Evolutionary conservation across 2,329 filamentous ascomycete genomes (phyloP).

Genomic region (Sarocladium brachiariae): DNA sequence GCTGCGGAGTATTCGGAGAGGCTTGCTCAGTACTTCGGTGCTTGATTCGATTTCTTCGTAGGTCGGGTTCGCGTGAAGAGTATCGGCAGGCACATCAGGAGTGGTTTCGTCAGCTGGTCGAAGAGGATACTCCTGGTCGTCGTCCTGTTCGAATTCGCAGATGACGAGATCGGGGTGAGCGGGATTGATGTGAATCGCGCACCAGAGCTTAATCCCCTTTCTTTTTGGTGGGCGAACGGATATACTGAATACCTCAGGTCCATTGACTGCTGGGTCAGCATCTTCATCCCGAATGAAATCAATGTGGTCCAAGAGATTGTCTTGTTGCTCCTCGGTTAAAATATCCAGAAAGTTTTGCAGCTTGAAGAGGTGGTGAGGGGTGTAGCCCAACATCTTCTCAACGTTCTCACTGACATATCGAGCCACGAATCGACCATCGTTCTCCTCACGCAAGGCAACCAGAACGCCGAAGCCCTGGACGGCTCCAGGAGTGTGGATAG

Average conservation of each 20-base stretch:
- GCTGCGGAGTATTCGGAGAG: slow-evolving; percentile 68
- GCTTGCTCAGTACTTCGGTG: slow-evolving; percentile 68
- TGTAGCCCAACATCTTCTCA: slow-evolving; percentile 65
- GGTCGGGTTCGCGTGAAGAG: slow-evolving; percentile 64
- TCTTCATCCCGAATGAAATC: slow-evolving; percentile 84
- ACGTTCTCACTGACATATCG: slow-evolving; percentile 80
- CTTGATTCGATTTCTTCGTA: slow-evolving; percentile 68
- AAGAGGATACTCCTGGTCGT: slow-evolving; percentile 63
- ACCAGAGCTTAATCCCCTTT: slow-evolving; percentile 69
- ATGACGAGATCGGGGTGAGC: slow-evolving; percentile 65
- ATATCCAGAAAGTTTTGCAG: slow-evolving; percentile 76
- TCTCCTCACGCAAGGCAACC: slow-evolving; percentile 65
- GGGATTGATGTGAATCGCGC: slow-evolving; percentile 72
- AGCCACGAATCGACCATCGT: slow-evolving; percentile 60
- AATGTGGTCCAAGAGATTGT: slow-evolving; percentile 77
- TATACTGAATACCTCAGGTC: slow-evolving; percentile 79
- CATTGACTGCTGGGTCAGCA: slow-evolving; percentile 65
- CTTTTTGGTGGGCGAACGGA: slow-evolving; percentile 56
- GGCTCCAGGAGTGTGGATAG: slow-evolving; percentile 80
- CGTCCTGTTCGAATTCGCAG: slow-evolving; percentile 83
- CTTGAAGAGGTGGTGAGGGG: slow-evolving; percentile 67
- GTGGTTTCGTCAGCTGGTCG: slow-evolving; percentile 53
- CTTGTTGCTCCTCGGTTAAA: slow-evolving; percentile 73
- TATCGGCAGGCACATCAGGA: slow-evolving; percentile 64
- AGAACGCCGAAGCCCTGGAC: slow-evolving; percentile 75